These are phyloP conservation scores for Xylaria sp. DNA, from an alignment of 2,329 filamentous ascomycete species.

Conservation along the genomic window DNA sequence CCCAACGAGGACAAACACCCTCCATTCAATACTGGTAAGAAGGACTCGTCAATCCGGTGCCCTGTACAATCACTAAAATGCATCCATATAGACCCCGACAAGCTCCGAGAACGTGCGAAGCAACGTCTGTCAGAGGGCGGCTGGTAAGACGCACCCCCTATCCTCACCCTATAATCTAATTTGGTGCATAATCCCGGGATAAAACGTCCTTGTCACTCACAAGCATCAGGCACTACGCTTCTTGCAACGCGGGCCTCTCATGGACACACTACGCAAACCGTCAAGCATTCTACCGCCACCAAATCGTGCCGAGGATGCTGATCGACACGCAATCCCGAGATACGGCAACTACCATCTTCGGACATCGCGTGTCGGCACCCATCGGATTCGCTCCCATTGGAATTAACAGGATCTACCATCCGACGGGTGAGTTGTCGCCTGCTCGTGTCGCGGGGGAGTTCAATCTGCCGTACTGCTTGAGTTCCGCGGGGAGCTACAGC, in stretches of 20 bases:
- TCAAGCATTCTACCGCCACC: constrained; percentile 71
- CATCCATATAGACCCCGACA: constrained; percentile 60
- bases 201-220: neutral
- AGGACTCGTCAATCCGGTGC: neutral
- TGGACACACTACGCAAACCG: constrained; percentile 66
- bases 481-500: constrained; percentile 63
- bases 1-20: constrained; percentile 45
- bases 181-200: neutral
- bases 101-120: constrained; percentile 67
- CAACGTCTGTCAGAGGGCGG: constrained; percentile 66
- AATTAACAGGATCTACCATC: constrained; percentile 73
- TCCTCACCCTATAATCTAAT: neutral
- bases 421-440: constrained; percentile 66
- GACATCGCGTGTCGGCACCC: constrained; percentile 67
- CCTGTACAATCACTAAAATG: neutral
- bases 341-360: constrained; percentile 67
- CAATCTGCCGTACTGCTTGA: constrained; percentile 68
- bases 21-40: constrained; percentile 43
- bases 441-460: constrained; percentile 69
- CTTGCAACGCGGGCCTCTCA: constrained; percentile 65
- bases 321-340: constrained; percentile 69
- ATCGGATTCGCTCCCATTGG: constrained; percentile 73
- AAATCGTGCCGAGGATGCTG: constrained; percentile 69
- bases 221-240: constrained; percentile 59
- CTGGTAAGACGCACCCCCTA: constrained; percentile 55